Evolutionary conservation across 805 yeast genomes (phyloP).

Genomic region (Tetrapisispora phaffii): DNA sequence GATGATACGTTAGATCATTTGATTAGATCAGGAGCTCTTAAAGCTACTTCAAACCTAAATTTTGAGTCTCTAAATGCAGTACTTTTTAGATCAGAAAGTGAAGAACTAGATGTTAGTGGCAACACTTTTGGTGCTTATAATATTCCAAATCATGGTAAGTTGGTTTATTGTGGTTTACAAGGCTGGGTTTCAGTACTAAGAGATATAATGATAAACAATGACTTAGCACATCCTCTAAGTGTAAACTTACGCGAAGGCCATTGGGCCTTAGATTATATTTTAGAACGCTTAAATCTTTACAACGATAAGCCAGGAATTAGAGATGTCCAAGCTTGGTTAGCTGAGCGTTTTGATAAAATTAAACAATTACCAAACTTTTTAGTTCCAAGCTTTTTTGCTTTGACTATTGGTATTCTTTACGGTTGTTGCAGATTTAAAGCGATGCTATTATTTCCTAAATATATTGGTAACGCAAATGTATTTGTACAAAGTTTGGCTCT

Average conservation of each 20-base stretch:
- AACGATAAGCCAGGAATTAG: slow-evolving; percentile 36
- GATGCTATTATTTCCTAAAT: slow-evolving; percentile 42
- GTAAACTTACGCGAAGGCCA: slow-evolving; percentile 70
- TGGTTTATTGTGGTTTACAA: slow-evolving; percentile 83
- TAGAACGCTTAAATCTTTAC: slow-evolving; percentile 51
- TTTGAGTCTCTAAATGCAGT: slow-evolving; percentile 66
- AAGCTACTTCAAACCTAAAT: slow-evolving; percentile 52
- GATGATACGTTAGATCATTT: slow-evolving; percentile 54
- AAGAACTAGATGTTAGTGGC: slow-evolving; percentile 71
- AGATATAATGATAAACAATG: slow-evolving; percentile 53
- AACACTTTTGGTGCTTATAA: slow-evolving; percentile 66
- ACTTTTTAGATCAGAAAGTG: slow-evolving; percentile 71
- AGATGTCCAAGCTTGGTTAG: slow-evolving; percentile 62
- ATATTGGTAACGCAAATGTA: slow-evolving; percentile 50
- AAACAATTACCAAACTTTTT: slow-evolving; percentile 65
- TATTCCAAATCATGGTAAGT: slow-evolving; percentile 62
- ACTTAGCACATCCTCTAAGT: slow-evolving; percentile 76
- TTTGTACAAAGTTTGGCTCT: slow-evolving; percentile 75
- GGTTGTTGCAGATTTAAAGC: slow-evolving; percentile 70
- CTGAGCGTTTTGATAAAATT: slow-evolving; percentile 50
- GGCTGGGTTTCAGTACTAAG: slow-evolving; percentile 78
- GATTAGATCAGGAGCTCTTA: slow-evolving; percentile 66
- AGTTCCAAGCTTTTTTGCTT: slow-evolving; percentile 78
- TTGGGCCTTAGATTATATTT: slow-evolving; percentile 82
- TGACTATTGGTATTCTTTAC: slow-evolving; percentile 73